Evolutionary conservation across 75 land plant species (phyloP), one percentile per base, ranked within the genome.

Genomic region (Selaginella tamariscina): DNA sequence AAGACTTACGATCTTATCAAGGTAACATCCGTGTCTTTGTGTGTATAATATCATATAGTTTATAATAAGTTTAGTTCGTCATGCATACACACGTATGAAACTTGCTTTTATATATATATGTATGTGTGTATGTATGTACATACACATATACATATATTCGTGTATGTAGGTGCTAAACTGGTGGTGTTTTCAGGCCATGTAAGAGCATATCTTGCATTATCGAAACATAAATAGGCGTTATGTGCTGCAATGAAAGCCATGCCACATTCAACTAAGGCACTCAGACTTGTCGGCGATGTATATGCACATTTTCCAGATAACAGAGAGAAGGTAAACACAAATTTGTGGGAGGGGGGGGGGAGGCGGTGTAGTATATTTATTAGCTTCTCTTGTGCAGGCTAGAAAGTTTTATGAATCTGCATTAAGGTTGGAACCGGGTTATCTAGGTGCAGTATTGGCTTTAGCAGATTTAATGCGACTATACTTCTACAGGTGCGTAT

Each of bases 181-280:
- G 22, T 77, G 1, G 18, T 22, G 29, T 20, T 67, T 22, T 54
- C n/a, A 94, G 98, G 98, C 44, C 72, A 90, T 24, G 98, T 94
- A 0, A 85, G 84, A 69, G 81, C 88, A 29, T 87, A 87, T 72
- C 71, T 94, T 64, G 88, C 85, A 24, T 78, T 90, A 33, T 82
- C 87, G 24, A 94, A 90, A 77, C 62, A 74, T 27, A 94, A 94
- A 56, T 96, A 94, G 74, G 98, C 98, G 2, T 64, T 94, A 11
- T 82, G 70, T 79, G 82, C 85, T 73, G 96, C 98, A 65, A 80
- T 94, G 85, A 94, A 85, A 68, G 82, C 85, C 8, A 87, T 94
- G 98, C 96, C 89, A 64, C 98, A 94, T 68, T 87, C 91, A 30
- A 96, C 98, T 29, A 94, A 94, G 72, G 96, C 96, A 69, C 77